Percentiles rank a stretch among this genome's conserved stretches.
Evolutionary conservation across 805 yeast species (phyloP).

Genomic region (Ogataea nitratoaversa): DNA sequence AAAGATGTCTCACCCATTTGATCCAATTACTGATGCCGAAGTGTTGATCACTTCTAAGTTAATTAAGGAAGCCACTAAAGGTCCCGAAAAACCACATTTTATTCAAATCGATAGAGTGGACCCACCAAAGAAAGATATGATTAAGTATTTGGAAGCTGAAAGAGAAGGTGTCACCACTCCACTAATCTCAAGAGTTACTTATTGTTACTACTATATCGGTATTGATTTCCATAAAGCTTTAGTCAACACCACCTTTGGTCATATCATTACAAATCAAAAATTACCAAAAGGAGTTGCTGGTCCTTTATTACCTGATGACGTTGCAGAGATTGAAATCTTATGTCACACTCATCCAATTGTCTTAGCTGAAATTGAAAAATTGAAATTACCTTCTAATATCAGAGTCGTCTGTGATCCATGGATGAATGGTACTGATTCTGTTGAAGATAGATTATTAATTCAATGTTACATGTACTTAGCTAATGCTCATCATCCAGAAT

Average conservation of each 20-base stretch:
- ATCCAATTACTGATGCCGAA: slow-evolving; percentile 55
- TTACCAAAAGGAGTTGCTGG: slow-evolving; percentile 64
- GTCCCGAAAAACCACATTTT: slow-evolving; percentile 54
- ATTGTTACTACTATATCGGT: slow-evolving; percentile 59
- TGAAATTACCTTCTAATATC: slow-evolving; percentile 54
- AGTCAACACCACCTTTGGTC: slow-evolving; percentile 59
- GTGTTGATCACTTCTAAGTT: slow-evolving; percentile 53
- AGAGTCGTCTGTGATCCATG: slow-evolving; percentile 68
- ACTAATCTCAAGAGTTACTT: slow-evolving; percentile 62
- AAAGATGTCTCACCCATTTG: slow-evolving; percentile 48
- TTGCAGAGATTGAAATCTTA: slow-evolving; percentile 48
- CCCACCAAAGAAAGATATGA: slow-evolving; percentile 75
- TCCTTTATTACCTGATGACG: slow-evolving; percentile 66
- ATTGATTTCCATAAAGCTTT: slow-evolving; percentile 63
- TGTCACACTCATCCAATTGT: slow-evolving; percentile 53
- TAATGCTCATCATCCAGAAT: slow-evolving; percentile 61
- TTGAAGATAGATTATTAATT: slow-evolving; percentile 56
- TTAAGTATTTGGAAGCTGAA: slow-evolving; percentile 64
- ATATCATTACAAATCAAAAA: slow-evolving; percentile 51
- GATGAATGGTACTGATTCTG: slow-evolving; percentile 75
- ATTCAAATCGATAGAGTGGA: slow-evolving; percentile 65
- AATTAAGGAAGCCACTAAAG: slow-evolving; percentile 54
- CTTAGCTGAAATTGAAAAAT: slow-evolving; percentile 60
- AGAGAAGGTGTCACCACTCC: slow-evolving; percentile 50
- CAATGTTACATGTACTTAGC: slow-evolving; percentile 74